phyloP scores from a whole-genome alignment of 768 basidiomycete genomes.

The Suillus luteus region DNA sequence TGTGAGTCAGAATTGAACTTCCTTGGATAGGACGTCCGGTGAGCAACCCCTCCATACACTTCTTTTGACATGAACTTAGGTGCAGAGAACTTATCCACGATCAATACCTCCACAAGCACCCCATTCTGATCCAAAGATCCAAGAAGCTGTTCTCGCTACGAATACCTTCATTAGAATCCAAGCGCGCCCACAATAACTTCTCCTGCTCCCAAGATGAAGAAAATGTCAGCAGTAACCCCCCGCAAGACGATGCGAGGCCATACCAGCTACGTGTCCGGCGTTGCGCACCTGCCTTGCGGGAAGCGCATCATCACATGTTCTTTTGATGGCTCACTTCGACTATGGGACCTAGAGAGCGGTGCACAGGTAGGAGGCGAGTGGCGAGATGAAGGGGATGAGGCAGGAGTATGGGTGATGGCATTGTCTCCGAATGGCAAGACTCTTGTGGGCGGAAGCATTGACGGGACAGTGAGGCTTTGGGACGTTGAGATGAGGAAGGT shows the following conservation, averaged over 20 bases:
- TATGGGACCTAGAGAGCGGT: constrained; percentile 27
- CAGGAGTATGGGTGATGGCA: not conserved
- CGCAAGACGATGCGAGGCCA: not conserved
- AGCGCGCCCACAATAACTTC: not conserved
- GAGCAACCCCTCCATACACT: no score
- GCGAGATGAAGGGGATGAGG: constrained; percentile 12
- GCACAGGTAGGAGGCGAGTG: constrained; percentile 18
- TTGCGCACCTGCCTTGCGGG: not conserved
- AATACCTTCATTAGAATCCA: not conserved
- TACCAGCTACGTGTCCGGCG: not conserved
- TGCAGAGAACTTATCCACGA: not conserved
- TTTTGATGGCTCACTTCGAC: constrained; percentile 11
- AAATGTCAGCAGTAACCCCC: not conserved
- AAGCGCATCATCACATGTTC: constrained; percentile 12
- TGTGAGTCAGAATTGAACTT: no score
- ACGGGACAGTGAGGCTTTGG: not conserved
- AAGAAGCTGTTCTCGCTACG: not conserved
- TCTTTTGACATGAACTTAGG: not conserved
- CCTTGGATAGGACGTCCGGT: no score
- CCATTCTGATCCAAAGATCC: not conserved
- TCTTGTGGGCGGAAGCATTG: not conserved
- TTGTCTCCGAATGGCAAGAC: not conserved
- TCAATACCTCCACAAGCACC: not conserved
- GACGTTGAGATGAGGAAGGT: not conserved
- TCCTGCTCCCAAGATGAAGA: not conserved